phyloP scores from a whole-genome alignment of 2,329 filamentous ascomycete genomes.

The Pyrenophora tritici-repentis region DNA sequence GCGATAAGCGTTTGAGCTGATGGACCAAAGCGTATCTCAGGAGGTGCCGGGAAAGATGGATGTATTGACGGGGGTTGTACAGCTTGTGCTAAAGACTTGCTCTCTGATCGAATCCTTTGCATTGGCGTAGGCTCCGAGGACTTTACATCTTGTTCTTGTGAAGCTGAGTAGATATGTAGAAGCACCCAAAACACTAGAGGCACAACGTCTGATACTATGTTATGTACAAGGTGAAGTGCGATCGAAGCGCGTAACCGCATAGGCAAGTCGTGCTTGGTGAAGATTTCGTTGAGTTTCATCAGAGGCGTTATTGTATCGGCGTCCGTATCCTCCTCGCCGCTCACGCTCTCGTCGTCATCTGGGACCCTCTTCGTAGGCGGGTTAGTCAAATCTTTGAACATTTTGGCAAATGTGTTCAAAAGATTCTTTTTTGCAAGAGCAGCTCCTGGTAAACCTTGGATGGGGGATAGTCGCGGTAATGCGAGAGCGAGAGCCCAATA shows the following conservation, averaged over 20 bases:
- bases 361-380: constrained; percentile 34
- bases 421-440: constrained; percentile 43
- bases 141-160: constrained; percentile 11
- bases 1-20: constrained; percentile 12
- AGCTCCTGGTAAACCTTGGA: constrained; percentile 51
- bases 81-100: constrained; percentile 36
- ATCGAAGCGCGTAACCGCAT: constrained; percentile 37
- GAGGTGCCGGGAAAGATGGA: constrained; percentile 43
- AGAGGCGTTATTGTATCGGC: constrained; percentile 42
- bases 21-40: constrained; percentile 34
- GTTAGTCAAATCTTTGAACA: constrained; percentile 36
- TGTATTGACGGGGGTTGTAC: constrained; percentile 45
- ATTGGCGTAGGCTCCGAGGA: constrained; percentile 21
- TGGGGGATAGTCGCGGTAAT: constrained; percentile 60
- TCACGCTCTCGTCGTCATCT: constrained; percentile 42
- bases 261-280: constrained; percentile 35
- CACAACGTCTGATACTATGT: constrained; percentile 34
- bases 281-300: constrained; percentile 38
- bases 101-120: constrained; percentile 34
- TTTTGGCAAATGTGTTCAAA: constrained; percentile 31
- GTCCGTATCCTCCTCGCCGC: constrained; percentile 42
- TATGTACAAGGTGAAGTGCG: constrained; percentile 36
- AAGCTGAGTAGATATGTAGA: constrained; percentile 34
- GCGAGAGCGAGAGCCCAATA: constrained; percentile 61
- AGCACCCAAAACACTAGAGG: constrained; percentile 44